phyloP scores from a whole-genome alignment of 2,329 filamentous ascomycete species.

The Trichoderma oligosporum region DNA sequence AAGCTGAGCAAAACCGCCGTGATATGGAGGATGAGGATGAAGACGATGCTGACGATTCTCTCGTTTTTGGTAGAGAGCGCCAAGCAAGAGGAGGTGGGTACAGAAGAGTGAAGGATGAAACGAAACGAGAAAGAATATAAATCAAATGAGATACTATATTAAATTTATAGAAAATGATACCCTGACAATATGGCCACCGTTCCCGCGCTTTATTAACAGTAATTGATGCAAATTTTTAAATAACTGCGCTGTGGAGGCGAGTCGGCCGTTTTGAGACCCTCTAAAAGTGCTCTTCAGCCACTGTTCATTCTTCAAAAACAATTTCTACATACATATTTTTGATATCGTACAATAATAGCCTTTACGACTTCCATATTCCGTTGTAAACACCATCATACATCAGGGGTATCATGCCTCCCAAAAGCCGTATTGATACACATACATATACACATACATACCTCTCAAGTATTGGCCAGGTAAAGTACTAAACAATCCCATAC shows the following conservation, averaged over 20 bases:
- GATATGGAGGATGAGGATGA: conserved; percentile 42
- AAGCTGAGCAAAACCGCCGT: conserved; percentile 38
- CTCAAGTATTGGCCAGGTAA: not conserved
- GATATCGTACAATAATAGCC: conserved; percentile 7
- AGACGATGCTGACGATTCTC: conserved; percentile 23
- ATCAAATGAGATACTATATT: not conserved
- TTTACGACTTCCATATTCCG: not conserved
- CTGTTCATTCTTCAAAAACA: too few relatives aligned
- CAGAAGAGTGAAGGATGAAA: conserved; percentile 26
- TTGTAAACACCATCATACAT: not conserved
- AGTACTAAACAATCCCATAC: not conserved
- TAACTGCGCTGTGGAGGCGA: too few relatives aligned
- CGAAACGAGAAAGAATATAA: not conserved
- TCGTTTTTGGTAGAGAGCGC: conserved; percentile 27
- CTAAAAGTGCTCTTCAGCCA: too few relatives aligned
- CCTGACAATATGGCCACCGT: too few relatives aligned
- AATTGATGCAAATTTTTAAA: too few relatives aligned
- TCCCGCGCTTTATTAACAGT: too few relatives aligned
- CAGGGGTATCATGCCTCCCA: conserved; percentile 11
- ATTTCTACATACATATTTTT: too few relatives aligned
- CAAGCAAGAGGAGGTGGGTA: conserved; percentile 20
- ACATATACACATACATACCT: not conserved
- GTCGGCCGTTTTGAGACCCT: too few relatives aligned
- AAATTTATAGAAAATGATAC: conserved; percentile 17
- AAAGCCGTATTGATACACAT: conserved; percentile 8